Percentiles rank a stretch among this genome's conserved stretches.
These are phyloP conservation scores for Adansonia madagascariensis DNA, from an alignment of 441 rosid genomes.

Conservation along the genomic window DNA sequence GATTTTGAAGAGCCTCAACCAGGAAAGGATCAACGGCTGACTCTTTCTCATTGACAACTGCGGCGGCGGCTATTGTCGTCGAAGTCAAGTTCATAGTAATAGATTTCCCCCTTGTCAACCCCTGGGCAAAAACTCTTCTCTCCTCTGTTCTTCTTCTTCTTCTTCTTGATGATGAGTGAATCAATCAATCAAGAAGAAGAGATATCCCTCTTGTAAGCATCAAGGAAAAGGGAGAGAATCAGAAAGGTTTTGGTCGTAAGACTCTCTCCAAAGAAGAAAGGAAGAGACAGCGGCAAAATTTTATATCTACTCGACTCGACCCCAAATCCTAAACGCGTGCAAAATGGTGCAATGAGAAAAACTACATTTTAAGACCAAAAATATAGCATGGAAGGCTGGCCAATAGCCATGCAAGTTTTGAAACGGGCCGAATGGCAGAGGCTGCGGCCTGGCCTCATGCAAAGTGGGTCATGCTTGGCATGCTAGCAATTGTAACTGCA, in stretches of 20 bases:
- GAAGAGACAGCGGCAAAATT: neutral
- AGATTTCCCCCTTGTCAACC: slow-evolving; percentile 9
- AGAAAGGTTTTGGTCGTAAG: slow-evolving; percentile 22
- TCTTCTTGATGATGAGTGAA: neutral
- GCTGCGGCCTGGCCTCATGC: no score
- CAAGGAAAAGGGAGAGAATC: slow-evolving; percentile 32
- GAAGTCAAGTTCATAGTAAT: slow-evolving; percentile 42
- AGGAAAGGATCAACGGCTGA: slow-evolving; percentile 83
- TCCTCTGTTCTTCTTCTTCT: slow-evolving; percentile 30
- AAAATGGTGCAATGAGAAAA: neutral
- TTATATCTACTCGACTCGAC: neutral
- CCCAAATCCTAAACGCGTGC: neutral
- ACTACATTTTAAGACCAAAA: no score
- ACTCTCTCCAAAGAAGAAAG: slow-evolving; percentile 24
- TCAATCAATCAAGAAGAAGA: slow-evolving; percentile 14
- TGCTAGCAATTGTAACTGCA: no score
- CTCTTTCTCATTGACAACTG: slow-evolving; percentile 48
- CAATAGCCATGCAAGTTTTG: no score
- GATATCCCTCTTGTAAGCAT: slow-evolving; percentile 34
- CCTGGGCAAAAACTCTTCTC: neutral
- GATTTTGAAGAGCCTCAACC: slow-evolving; percentile 84
- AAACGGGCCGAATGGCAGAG: no score
- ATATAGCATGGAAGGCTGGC: no score
- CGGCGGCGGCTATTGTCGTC: slow-evolving; percentile 6
- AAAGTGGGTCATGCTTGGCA: no score